phyloP scores from a whole-genome alignment of 352 stramenopile genomes.

The Globisporangium okanoganense region DNA sequence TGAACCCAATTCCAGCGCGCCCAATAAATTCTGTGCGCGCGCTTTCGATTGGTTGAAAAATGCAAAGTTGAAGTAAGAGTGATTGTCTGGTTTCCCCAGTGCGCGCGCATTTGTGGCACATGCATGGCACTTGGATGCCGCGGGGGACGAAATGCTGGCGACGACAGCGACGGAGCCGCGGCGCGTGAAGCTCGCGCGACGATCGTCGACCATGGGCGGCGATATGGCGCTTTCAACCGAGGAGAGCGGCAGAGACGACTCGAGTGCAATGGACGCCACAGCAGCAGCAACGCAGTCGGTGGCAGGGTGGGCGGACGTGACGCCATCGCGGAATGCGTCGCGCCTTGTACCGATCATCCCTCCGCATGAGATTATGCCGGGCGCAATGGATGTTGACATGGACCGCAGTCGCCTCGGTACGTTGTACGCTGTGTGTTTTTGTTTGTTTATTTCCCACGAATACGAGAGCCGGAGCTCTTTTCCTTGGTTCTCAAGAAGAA shows the following conservation, averaged over 20 bases:
- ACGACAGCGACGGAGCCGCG: background rate
- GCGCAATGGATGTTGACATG: conserved; percentile 22
- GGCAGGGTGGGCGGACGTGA: background rate
- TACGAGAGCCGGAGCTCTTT: no score
- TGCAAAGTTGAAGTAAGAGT: conserved; percentile 7
- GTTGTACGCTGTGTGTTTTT: background rate
- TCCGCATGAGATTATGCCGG: conserved; percentile 14
- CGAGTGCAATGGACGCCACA: background rate
- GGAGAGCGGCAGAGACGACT: background rate
- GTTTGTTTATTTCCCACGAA: no score
- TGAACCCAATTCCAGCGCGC: no score
- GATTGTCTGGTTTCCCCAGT: conserved; percentile 10
- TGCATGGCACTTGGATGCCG: no score
- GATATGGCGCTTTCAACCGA: background rate
- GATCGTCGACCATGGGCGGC: background rate
- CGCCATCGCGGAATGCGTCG: background rate
- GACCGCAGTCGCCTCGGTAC: conserved; percentile 33
- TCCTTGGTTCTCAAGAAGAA: no score
- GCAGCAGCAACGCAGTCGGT: background rate
- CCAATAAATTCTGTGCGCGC: background rate
- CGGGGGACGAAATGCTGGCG: background rate
- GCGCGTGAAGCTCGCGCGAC: background rate
- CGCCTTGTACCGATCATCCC: conserved; percentile 24
- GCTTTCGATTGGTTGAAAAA: background rate
- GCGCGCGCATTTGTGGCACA: background rate